phyloP scores from a whole-genome alignment of 345 rosid species.

The Syzygium jambos region DNA sequence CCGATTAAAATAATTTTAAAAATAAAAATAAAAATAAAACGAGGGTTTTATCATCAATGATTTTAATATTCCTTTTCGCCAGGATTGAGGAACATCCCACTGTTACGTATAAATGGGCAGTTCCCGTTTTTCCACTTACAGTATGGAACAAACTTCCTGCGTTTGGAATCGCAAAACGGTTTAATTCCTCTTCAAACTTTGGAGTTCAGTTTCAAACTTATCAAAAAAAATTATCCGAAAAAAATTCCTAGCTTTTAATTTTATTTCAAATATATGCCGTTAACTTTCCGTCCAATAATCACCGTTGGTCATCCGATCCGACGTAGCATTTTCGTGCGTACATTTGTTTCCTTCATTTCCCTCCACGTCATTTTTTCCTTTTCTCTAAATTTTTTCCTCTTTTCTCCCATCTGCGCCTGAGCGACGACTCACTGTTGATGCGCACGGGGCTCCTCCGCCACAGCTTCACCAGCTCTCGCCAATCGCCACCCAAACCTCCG shows the following conservation, averaged over 20 bases:
- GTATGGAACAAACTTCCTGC: slow-evolving; percentile 30
- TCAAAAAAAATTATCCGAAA: too few species aligned
- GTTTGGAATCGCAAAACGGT: slow-evolving; percentile 17
- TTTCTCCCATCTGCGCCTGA: background rate
- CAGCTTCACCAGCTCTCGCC: background rate
- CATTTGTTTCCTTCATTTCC: too few species aligned
- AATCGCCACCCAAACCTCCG: background rate
- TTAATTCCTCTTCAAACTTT: too few species aligned
- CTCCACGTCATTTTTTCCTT: too few species aligned
- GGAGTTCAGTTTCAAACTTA: too few species aligned
- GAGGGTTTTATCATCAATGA: background rate
- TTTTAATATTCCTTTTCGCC: background rate
- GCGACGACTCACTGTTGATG: background rate
- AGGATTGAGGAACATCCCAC: background rate
- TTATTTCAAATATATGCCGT: too few species aligned
- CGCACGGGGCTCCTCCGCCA: background rate
- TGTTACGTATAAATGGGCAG: background rate
- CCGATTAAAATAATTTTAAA: background rate
- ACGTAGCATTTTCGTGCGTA: too few species aligned
- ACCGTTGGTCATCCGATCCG: too few species aligned
- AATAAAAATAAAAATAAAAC: background rate
- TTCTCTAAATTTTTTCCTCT: background rate
- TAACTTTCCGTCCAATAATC: too few species aligned
- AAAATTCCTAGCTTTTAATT: too few species aligned
- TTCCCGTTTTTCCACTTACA: slow-evolving; percentile 15